Evolutionary conservation across 2,329 filamentous ascomycete genomes (phyloP), one percentile per base, ranked within the genome.

Genomic region (Colletotrichum liaoningense): DNA sequence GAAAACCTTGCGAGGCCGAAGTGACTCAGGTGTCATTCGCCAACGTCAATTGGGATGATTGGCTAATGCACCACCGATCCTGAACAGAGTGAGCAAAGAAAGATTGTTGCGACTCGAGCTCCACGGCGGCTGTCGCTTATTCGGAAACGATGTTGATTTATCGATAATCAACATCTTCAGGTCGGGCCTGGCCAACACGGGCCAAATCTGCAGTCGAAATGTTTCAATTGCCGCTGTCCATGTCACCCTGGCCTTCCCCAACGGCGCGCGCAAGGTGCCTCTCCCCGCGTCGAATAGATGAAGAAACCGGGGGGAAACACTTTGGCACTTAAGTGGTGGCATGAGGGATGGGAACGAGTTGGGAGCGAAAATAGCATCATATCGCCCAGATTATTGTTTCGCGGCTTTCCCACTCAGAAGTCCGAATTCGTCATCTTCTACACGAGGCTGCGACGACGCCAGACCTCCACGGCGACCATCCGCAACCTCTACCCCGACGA

Each of bases 181-280:
- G 57, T 63, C 66, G 62, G 8, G 28, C 22, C 24, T 8, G 55
- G 19, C 58, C 28, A 54, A 59, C 30, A 46, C 24, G 59, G 59
- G 60, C 59, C 59, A 12, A 42, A 35, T 42, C 62, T 64, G 59
- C 63, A 54, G 69, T 59, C 54, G n/a, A 49, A 56, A 46, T 73
- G 70, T 70, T 73, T 73, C 60, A 22, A 65, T 66, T 70, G 60
- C 70, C 70, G 70, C 70, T 73, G 70, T 65, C 67, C 26, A 57
- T 64, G 22, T 42, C 58, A 58, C 52, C n/a, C 26, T 52, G 26
- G 28, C 22, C 33, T 42, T 35, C n/a, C 35, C 38, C 19, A 46
- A 57, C 24, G 33, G 19, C 52, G 38, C 38, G 38, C 38, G 38
- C 49, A 65, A 42, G 70, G 46, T n/a, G 59, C 46, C 60, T 22